Base-by-base conservation (phyloP, 1,139 yeast genomes). In the Kodamaea arcana region DNA sequence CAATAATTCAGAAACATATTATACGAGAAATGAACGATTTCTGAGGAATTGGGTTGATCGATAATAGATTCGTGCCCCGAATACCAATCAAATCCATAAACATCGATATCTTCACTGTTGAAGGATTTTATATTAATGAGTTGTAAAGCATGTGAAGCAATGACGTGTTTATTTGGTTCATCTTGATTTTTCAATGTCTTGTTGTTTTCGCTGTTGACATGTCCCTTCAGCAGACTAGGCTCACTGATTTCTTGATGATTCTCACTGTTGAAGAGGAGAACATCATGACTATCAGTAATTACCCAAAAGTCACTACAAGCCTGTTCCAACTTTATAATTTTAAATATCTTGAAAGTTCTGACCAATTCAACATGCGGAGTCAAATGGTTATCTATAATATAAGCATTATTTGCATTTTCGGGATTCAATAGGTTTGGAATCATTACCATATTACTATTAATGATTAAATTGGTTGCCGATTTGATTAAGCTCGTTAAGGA, bases 231-330 rank as follows among this genome's bases (percentile, higher is more conserved):
- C n/a, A n/a, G n/a, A n/a, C n/a, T n/a, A n/a, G n/a, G n/a, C n/a
- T n/a, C n/a, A n/a, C n/a, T n/a, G n/a, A n/a, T n/a, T n/a, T n/a
- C n/a, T n/a, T n/a, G n/a, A n/a, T n/a, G n/a, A 27, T 44, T 32
- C 16, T 45, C 45, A 26, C 52, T 48, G 37, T 59, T 65, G 43
- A 52, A 59, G 2, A 67, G 51, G 21, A 64, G 50, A 27, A 69
- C 43, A 39, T 59, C 62, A 42, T 67, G 72, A 24, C 72, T 64
- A 42, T 67, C 64, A 20, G 60, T 55, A 38, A 64, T 60, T 28
- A 68, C 42, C 73, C 73, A 69, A 37, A 51, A 63, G 9, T 56
- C 44, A 8, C 50, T 45, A 17, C 64, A 48, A 0, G 66, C 67
- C 24, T 60, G 56, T 11, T 62, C 60, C 24, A 68, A 54, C 43